phyloP scores from a whole-genome alignment of 2,329 filamentous ascomycete genomes.

The Calonectria pauciramosa region DNA sequence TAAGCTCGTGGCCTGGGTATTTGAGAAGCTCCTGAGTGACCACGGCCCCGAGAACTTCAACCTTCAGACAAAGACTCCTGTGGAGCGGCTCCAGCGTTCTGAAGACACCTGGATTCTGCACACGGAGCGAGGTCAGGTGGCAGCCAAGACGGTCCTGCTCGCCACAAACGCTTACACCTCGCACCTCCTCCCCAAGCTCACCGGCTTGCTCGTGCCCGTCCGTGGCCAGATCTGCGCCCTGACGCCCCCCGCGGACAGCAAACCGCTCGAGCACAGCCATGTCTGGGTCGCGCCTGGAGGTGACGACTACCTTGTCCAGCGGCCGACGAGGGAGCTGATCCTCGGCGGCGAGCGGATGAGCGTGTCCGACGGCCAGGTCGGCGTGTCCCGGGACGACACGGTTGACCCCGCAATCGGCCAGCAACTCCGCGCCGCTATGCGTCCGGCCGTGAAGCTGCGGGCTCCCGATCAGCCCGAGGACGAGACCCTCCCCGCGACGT shows the following conservation, averaged over 20 bases:
- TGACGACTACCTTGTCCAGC: slow-evolving; percentile 82
- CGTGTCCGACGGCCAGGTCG: slow-evolving; percentile 62
- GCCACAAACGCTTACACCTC: slow-evolving; percentile 90
- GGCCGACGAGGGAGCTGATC: slow-evolving; percentile 73
- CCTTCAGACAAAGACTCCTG: slow-evolving; percentile 81
- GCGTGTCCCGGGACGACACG: slow-evolving; percentile 70
- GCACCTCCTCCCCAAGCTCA: slow-evolving; percentile 77
- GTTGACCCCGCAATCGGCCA: slow-evolving; percentile 68
- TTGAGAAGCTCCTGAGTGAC: slow-evolving; percentile 68
- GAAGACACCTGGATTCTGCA: slow-evolving; percentile 69
- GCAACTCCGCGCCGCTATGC: slow-evolving; percentile 66
- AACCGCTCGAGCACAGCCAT: slow-evolving; percentile 69
- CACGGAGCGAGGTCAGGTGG: slow-evolving; percentile 78
- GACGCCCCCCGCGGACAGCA: slow-evolving; percentile 62
- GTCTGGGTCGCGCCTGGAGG: slow-evolving; percentile 67
- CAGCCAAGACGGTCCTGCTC: slow-evolving; percentile 75
- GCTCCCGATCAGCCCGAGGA: slow-evolving; percentile 51
- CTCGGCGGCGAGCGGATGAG: slow-evolving; percentile 77
- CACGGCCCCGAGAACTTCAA: slow-evolving; percentile 68
- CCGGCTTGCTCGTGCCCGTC: slow-evolving; percentile 81
- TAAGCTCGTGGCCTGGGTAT: slow-evolving; percentile 81
- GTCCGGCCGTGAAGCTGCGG: slow-evolving; percentile 58
- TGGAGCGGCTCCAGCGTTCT: slow-evolving; percentile 60
- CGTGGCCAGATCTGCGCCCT: slow-evolving; percentile 81
- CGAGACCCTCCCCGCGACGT: slow-evolving; percentile 64